Evolutionary conservation across 306 rosid genomes (phyloP).

Genomic region (Citrullus colocynthis): DNA sequence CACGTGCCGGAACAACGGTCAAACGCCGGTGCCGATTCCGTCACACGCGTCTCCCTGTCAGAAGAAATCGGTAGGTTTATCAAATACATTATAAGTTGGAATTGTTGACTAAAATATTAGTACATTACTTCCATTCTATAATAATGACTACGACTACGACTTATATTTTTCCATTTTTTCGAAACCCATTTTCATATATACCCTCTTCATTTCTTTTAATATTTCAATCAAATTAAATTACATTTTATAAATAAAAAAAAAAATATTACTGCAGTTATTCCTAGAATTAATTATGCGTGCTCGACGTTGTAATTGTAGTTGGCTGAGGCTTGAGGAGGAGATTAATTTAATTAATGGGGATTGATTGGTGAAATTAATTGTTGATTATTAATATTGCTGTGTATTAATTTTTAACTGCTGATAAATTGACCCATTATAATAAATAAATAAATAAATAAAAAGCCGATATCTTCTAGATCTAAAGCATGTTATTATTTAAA

Average conservation of each 20-base stretch:
- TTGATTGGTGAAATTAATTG: neutral
- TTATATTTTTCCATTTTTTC: neutral
- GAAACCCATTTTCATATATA: neutral
- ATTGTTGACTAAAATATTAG: constrained; percentile 25
- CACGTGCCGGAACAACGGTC: constrained; percentile 56
- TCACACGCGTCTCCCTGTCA: constrained; percentile 34
- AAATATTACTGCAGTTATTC: neutral
- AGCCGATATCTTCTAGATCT: constrained; percentile 1
- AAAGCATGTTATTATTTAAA: neutral
- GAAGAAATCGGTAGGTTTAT: neutral
- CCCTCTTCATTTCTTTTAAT: neutral
- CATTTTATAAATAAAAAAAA: neutral
- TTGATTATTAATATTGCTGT: neutral
- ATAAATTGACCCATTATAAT: neutral
- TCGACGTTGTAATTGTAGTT: neutral
- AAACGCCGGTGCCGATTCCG: constrained; percentile 58
- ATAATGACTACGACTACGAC: neutral
- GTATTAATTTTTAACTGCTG: neutral
- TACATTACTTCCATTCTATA: neutral
- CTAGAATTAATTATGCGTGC: neutral
- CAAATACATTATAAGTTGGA: constrained; percentile 25
- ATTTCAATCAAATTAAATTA: too few species aligned
- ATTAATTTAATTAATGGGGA: neutral
- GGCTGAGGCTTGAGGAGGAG: neutral
- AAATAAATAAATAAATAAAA: neutral